Evolutionary conservation across 2,329 filamentous ascomycete genomes (phyloP).

Genomic region (Cytospora mali): DNA sequence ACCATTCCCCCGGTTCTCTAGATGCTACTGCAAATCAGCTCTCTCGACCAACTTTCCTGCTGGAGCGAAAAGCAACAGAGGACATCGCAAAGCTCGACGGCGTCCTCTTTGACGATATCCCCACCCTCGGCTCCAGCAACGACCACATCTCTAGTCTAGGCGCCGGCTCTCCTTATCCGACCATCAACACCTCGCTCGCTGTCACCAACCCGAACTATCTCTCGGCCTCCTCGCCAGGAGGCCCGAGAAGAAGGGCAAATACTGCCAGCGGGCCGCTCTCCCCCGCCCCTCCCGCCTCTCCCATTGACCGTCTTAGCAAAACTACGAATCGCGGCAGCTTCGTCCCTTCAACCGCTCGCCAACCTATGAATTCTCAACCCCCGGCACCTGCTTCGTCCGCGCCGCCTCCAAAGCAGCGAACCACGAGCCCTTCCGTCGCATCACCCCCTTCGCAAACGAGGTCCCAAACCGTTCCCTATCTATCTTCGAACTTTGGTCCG

Average conservation of each 20-base stretch:
- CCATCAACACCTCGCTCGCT: slow-evolving; percentile 10
- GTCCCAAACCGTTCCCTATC: slow-evolving; percentile 10
- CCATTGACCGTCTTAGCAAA: slow-evolving; percentile 17
- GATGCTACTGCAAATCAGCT: slow-evolving; percentile 25
- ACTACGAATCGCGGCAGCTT: slow-evolving; percentile 6
- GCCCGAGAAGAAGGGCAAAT: slow-evolving; percentile 24
- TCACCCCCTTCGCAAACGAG: slow-evolving; percentile 16
- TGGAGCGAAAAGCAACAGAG: slow-evolving; percentile 26
- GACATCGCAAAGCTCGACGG: slow-evolving; percentile 29
- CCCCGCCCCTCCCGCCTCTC: slow-evolving; percentile 22
- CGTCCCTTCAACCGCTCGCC: slow-evolving; percentile 11
- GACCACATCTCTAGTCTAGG: slow-evolving; percentile 29
- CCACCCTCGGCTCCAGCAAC: slow-evolving; percentile 24
- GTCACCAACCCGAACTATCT: slow-evolving; percentile 20
- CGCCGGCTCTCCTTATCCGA: slow-evolving; percentile 26
- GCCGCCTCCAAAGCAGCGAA: slow-evolving; percentile 18
- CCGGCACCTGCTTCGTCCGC: slow-evolving; percentile 12
- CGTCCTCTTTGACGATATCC: slow-evolving; percentile 32
- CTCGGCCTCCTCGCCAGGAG: slow-evolving; percentile 20
- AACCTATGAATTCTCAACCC: slow-evolving; percentile 1
- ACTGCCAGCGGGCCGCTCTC: slow-evolving; percentile 28
- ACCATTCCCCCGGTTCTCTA: slow-evolving; percentile 23
- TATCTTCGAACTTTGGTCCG: slow-evolving; percentile 28
- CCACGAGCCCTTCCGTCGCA: slow-evolving; percentile 18
- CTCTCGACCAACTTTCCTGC: slow-evolving; percentile 24